Conservation (phyloP, 345 rosid genomes). For the Dipteronia sinensis region DNA sequence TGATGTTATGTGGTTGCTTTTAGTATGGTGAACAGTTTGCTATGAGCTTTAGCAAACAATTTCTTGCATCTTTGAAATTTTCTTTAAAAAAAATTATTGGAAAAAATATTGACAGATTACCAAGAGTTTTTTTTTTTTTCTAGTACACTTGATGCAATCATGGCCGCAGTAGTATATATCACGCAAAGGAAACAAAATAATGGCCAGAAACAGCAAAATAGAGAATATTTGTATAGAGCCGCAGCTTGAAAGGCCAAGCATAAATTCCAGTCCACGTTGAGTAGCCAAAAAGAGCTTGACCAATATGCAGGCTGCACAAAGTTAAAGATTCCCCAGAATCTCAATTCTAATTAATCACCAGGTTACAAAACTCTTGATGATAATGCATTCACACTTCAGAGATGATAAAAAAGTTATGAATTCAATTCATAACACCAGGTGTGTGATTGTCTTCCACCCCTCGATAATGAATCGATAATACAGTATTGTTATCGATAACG, state of each 20-base stretch:
- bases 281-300: neutral
- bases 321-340: neutral
- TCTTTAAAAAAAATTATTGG: neutral
- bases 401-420: neutral
- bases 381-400: neutral
- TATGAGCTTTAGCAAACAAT: neutral
- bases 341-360: neutral
- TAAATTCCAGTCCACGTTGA: conserved; percentile 2
- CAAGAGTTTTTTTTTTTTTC: neutral
- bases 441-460: too few relatives aligned
- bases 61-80: neutral
- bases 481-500: too few relatives aligned
- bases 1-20: too few relatives aligned
- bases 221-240: conserved; percentile 6
- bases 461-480: too few relatives aligned
- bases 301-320: neutral
- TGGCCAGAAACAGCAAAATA: neutral
- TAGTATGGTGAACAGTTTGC: neutral
- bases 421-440: neutral
- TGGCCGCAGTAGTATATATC: neutral
- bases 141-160: neutral
- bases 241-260: neutral
- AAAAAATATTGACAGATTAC: neutral
- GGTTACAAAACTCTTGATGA: neutral
- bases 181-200: conserved; percentile 10